Base-by-base conservation (phyloP, 306 rosid genomes). In the Elaeagnus macrophylla region DNA sequence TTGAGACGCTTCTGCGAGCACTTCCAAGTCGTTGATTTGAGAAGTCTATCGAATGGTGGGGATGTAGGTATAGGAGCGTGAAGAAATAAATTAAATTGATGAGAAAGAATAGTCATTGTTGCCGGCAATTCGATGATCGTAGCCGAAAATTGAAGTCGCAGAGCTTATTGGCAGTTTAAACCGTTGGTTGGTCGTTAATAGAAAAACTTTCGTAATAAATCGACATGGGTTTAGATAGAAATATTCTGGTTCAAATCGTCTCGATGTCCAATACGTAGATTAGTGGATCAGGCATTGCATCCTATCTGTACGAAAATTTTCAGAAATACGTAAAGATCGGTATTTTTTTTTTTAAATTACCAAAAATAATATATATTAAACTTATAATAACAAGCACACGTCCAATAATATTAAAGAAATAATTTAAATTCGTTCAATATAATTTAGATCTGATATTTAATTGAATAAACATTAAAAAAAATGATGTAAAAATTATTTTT, bases 1-100 rank as follows among this genome's bases (percentile, higher is more conserved):
- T 65, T 74, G 39, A 52, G 65, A 53, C 61, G 46, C 63, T 73
- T 80, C 14, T 40, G 75, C 14, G 70, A 51, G 64, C 44, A 36
- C 53, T 32, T 57, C 16, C 60, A 55, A 65, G n/a, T 46, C 36
- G 53, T 54, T 59, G 73, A 65, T 45, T 45, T 15, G 18, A 45
- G 49, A 5, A 16, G 9, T 8, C 16, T 13, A 36, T 64, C 49
- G 44, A 59, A 49, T 32, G 59, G 39, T 9, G 72, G 47, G 12
- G 72, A 68, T 44, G 66, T 42, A 13, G 60, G 67, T 6, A 59
- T 11, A 35, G 56, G 77, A 57, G 65, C 62, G 50, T 44, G 64
- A 50, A 69, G 42, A 35, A 60, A 37, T 53, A 69, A 70, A 52
- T 71, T 65, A 58, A 74, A 74, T 20, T 39, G 50, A 59, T 72